A percentile compares a stretch with the other conserved stretches of the same genome.
Evolutionary conservation across 2,329 filamentous ascomycete species (phyloP).

Genomic region (Xylaria sp.): DNA sequence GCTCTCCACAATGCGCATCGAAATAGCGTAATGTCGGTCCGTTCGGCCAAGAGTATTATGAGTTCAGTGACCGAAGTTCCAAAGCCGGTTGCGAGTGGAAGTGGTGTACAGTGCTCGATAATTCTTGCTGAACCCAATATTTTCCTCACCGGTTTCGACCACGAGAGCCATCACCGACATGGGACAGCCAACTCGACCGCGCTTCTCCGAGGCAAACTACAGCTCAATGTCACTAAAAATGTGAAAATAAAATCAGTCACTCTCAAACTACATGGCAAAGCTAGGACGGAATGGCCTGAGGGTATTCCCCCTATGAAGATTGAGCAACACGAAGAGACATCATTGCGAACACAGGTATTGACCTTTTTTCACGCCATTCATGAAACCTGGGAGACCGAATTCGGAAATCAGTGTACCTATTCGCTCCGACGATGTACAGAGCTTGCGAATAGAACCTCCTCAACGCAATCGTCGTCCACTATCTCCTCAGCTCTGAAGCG

Average conservation of each 20-base stretch:
- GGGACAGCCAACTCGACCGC: conserved; percentile 74
- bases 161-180: conserved; percentile 66
- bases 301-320: conserved; percentile 89
- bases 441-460: conserved; percentile 46
- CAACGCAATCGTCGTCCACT: conserved; percentile 48
- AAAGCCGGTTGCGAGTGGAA: conserved; percentile 83
- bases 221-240: conserved; percentile 84
- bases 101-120: conserved; percentile 78
- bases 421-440: conserved; percentile 55
- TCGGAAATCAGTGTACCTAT: conserved; percentile 71
- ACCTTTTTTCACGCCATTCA: conserved; percentile 89
- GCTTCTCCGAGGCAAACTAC: conserved; percentile 84
- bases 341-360: conserved; percentile 85
- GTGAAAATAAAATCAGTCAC: conserved; percentile 93
- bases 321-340: conserved; percentile 84
- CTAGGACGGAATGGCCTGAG: conserved; percentile 95
- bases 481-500: conserved; percentile 50
- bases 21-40: conserved; percentile 62
- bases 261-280: conserved; percentile 84
- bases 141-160: conserved; percentile 82
- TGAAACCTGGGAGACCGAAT: conserved; percentile 68
- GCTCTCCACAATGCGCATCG: conserved; percentile 52
- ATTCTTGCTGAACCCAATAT: conserved; percentile 81
- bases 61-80: conserved; percentile 65
- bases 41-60: conserved; percentile 61